Percentiles rank a stretch among this genome's conserved stretches.
phyloP scores from a whole-genome alignment of 306 rosid genomes.

The Ormosia semicastrata region DNA sequence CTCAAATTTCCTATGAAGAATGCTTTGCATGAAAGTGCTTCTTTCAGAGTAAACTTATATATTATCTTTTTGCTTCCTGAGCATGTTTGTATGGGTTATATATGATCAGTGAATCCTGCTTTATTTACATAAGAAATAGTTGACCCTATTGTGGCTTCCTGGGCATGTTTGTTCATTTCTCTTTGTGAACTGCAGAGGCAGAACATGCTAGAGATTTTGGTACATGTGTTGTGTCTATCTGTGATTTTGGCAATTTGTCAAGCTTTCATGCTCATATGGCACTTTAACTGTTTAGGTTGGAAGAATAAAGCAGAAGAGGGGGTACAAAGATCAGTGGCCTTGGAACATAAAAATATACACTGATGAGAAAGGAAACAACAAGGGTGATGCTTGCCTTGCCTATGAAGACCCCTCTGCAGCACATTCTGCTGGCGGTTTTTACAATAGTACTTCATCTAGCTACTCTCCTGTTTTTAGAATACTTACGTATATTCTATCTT shows the following conservation, averaged over 20 bases:
- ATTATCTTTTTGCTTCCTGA: not conserved
- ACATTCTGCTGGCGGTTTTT: constrained; percentile 92
- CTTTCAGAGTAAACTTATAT: not conserved
- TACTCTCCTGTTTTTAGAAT: not conserved
- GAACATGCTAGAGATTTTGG: not conserved
- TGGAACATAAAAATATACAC: constrained; percentile 91
- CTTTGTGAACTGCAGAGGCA: not conserved
- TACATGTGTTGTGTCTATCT: not conserved
- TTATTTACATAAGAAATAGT: not conserved
- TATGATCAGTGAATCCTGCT: not conserved
- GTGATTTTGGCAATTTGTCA: not conserved
- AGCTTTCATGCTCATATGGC: not conserved
- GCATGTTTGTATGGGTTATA: not conserved
- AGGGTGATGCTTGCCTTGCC: constrained; percentile 91
- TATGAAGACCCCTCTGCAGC: constrained; percentile 99
- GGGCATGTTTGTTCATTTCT: not conserved
- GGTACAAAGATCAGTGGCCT: constrained; percentile 99
- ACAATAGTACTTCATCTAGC: constrained; percentile 55
- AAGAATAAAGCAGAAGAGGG: constrained; percentile 97
- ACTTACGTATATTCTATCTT: not conserved
- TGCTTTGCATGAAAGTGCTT: not conserved
- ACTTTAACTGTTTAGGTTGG: constrained; percentile 63
- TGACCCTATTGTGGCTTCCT: not conserved
- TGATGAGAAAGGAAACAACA: constrained; percentile 86
- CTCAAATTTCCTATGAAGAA: not conserved